phyloP scores from a whole-genome alignment of 1,139 yeast species.

The Suhomyces bokatorum region DNA sequence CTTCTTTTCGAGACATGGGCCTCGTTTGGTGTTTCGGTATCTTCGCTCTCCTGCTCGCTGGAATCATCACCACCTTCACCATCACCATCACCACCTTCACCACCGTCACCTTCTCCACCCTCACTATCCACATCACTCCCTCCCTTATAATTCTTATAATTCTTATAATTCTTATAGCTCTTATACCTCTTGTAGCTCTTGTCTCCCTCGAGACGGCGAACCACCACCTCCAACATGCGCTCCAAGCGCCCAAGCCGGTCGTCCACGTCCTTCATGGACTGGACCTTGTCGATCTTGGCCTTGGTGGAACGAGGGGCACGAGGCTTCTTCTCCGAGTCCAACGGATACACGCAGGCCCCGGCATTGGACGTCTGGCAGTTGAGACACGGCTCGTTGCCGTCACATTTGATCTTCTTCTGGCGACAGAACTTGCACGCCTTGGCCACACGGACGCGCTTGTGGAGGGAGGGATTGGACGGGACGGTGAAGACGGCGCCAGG shows the following conservation, averaged over 20 bases:
- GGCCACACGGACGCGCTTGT: slow-evolving; percentile 20
- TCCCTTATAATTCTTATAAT: too few relatives aligned
- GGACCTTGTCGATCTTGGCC: slow-evolving; percentile 9
- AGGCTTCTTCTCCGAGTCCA: slow-evolving; percentile 21
- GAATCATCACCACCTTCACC: too few relatives aligned
- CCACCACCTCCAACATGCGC: not conserved
- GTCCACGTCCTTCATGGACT: slow-evolving; percentile 23
- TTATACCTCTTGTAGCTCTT: not conserved
- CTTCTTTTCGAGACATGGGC: too few relatives aligned
- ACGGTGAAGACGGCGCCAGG: not conserved
- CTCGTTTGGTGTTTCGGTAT: too few relatives aligned
- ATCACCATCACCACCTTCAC: too few relatives aligned
- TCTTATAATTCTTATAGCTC: too few relatives aligned
- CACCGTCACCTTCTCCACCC: not conserved
- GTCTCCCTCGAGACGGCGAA: not conserved
- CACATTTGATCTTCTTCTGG: slow-evolving; percentile 27
- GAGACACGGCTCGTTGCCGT: slow-evolving; percentile 24
- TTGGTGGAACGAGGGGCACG: slow-evolving; percentile 1
- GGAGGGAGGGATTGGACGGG: not conserved
- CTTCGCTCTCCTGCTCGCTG: too few relatives aligned
- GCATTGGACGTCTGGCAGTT: slow-evolving; percentile 23
- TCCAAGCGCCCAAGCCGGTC: slow-evolving; percentile 26
- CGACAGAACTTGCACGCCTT: slow-evolving; percentile 30
- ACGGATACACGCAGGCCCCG: slow-evolving; percentile 29
- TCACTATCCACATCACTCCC: not conserved